Percentiles rank a stretch among this genome's conserved stretches.
These are phyloP conservation scores for Musa schizocarpa DNA, from an alignment of 176 grass and related monocot species.

Conservation along the genomic window DNA sequence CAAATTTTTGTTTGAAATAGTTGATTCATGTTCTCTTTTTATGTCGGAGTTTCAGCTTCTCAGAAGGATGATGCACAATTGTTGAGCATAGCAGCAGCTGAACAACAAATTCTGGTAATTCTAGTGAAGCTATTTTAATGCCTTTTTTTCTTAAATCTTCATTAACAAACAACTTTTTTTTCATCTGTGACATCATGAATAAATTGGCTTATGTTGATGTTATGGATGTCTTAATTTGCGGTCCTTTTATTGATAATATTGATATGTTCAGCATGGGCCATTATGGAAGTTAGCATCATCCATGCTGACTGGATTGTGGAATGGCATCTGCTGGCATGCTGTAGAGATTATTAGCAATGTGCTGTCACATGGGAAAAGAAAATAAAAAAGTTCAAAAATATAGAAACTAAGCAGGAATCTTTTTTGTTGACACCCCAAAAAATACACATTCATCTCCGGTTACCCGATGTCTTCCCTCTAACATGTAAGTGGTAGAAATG, in stretches of 20 bases:
- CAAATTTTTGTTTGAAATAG: constrained; percentile 1
- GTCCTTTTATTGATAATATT: background rate
- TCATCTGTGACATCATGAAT: background rate
- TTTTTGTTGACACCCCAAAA: too few species aligned
- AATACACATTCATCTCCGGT: too few species aligned
- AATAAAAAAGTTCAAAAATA: too few species aligned
- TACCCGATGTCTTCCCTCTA: too few species aligned
- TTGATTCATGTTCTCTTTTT: background rate
- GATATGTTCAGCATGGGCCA: too few species aligned
- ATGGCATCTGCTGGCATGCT: too few species aligned
- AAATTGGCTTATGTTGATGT: background rate
- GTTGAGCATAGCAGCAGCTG: constrained; percentile 51
- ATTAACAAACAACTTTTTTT: background rate
- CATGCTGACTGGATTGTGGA: too few species aligned
- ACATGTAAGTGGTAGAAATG: too few species aligned
- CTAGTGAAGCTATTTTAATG: background rate
- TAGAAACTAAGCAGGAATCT: too few species aligned
- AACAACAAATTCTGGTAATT: constrained; percentile 97
- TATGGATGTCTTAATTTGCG: background rate
- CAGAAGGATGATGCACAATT: constrained; percentile 51
- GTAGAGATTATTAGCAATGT: too few species aligned
- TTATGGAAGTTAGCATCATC: too few species aligned
- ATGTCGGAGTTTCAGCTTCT: constrained; percentile 42
- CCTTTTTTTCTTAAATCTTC: background rate
- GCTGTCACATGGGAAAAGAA: too few species aligned